Evolutionary conservation across 2,329 filamentous ascomycete species (phyloP).

Genomic region (Tolypocladium sp.): DNA sequence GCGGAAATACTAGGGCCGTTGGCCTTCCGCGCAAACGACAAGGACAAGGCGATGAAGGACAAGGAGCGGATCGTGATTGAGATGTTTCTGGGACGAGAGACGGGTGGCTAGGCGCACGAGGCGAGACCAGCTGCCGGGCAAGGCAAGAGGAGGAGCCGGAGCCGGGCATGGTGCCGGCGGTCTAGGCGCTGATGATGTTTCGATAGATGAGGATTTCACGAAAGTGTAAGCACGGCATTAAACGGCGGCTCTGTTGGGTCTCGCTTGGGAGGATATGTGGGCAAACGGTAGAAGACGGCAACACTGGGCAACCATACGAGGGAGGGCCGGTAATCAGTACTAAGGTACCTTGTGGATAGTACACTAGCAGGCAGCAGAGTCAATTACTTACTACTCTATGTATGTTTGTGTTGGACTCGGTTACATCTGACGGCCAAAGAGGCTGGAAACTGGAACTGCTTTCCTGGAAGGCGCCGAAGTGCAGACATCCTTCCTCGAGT

Average conservation of each 20-base stretch:
- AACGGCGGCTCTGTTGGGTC: not conserved
- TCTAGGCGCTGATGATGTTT: not conserved
- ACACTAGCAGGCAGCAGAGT: not conserved
- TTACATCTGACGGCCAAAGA: not conserved
- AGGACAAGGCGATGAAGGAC: conserved; percentile 53
- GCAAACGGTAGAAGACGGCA: not conserved
- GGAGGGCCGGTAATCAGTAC: not conserved
- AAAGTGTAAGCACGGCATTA: not conserved
- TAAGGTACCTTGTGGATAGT: not conserved
- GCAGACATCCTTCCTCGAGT: not conserved
- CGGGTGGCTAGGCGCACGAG: conserved; percentile 18
- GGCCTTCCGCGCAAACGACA: conserved; percentile 47
- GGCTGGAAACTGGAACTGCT: not conserved
- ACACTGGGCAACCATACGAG: not conserved
- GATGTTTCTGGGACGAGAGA: conserved; percentile 44
- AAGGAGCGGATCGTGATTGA: conserved; percentile 59
- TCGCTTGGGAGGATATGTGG: not conserved
- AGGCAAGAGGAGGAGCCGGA: not conserved
- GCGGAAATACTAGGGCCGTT: conserved; percentile 56
- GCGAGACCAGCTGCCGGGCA: not conserved
- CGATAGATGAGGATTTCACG: not conserved
- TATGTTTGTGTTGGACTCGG: not conserved
- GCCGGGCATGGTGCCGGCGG: not conserved
- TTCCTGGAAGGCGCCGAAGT: not conserved
- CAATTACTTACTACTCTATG: not conserved